These are phyloP conservation scores for Tetrahymena borealis DNA, from an alignment of 73 alveolate genomes.

Conservation along the genomic window DNA sequence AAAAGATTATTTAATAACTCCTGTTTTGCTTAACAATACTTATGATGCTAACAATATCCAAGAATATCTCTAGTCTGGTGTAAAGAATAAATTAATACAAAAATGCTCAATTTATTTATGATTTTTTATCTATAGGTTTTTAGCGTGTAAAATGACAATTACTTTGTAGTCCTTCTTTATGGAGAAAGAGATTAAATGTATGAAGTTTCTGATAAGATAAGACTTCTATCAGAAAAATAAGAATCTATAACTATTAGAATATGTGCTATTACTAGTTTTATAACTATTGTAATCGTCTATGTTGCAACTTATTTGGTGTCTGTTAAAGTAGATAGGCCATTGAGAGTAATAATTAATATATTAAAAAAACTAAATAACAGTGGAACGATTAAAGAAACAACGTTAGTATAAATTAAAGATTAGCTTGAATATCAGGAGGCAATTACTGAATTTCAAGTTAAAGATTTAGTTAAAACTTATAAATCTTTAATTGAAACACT, in stretches of 20 bases:
- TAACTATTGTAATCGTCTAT: not conserved
- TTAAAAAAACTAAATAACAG: not conserved
- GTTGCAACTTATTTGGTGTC: not conserved
- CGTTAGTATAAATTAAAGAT: not conserved
- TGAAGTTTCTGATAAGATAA: not conserved
- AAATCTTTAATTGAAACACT: not conserved
- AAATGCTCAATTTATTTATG: not conserved
- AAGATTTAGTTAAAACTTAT: not conserved
- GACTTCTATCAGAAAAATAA: not conserved
- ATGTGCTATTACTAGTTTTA: not conserved
- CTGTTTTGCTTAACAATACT: not conserved
- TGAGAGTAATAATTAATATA: not conserved
- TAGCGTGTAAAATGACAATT: not conserved
- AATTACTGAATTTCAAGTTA: not conserved
- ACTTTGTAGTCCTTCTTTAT: not conserved
- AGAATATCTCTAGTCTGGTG: not conserved
- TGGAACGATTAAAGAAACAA: not conserved
- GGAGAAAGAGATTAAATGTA: not conserved
- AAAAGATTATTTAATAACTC: not conserved
- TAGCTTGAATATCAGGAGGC: not conserved
- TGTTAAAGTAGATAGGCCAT: not conserved
- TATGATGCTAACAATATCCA: not conserved
- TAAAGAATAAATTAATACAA: not conserved
- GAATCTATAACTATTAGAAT: not conserved
- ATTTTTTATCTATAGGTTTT: not conserved